Base-by-base conservation (phyloP, 768 basidiomycete species). In the Gautieria morchelliformis region DNA sequence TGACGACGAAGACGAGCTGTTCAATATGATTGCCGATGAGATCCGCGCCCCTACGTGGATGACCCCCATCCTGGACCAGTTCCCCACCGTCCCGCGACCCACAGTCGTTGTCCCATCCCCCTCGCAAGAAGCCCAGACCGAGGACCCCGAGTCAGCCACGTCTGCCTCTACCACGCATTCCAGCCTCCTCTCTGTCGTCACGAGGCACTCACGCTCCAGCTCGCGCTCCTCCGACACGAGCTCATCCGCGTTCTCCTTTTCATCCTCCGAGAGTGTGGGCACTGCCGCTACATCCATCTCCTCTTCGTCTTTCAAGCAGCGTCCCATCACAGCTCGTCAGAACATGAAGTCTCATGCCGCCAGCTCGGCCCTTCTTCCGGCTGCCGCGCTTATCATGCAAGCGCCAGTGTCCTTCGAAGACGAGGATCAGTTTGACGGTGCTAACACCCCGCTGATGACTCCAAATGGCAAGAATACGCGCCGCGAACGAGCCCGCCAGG, bases 1-100 rank as follows among this genome's bases (percentile, higher is more conserved):
- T n/a, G 87, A 89, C 66, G 71, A 72, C 60, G 87, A 85, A 49
- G 83, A 87, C 32, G 78, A 83, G 64, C 72, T 90, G 58, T 89
- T 90, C 67, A 74, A 79, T 42, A 77, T 88, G 74, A 83, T 89
- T 66, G 82, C 84, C 42, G 77, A 87, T 64, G 82, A 89, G 66
- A 74, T 87, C 62, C 75, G 75, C 61, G 79, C 80, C 12, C 83
- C 86, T 30, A 79, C 81, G 7, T 88, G 86, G 85, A 69, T 78
- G 61, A 82, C 84, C 17, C 85, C 87, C 59, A 74, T 83, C 67
- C 67, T 79, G 54, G 77, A 77, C 63, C 76, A 76, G 62, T 86
- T 88, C 72, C 78, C 83, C 35, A 59, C 70, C 56, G 73, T 68
- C 53, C 68, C 69, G 1, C 54, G 63, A 12, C 63, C 66, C 1